Evolutionary conservation across 257 asterid genomes (phyloP).

Genomic region (Ehretia macrophylla): DNA sequence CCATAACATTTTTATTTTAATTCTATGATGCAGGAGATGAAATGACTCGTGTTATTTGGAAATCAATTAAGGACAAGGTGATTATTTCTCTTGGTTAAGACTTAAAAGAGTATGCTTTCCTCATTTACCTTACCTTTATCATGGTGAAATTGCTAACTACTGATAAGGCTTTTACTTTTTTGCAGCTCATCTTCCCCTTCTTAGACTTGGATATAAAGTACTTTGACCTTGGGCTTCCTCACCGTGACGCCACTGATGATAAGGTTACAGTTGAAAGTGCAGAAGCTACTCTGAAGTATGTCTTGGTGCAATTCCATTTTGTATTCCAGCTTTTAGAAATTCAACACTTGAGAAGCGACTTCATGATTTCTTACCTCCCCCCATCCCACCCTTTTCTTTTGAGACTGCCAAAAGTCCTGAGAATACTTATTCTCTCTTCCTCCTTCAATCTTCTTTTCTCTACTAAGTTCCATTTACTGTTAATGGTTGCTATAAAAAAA

Average conservation of each 20-base stretch:
- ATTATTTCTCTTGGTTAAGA: background rate
- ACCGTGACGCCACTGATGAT: slow-evolving; percentile 95
- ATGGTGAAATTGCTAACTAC: background rate
- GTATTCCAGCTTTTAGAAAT: no score
- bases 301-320: no score
- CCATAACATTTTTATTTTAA: no score
- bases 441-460: no score
- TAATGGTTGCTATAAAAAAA: no score
- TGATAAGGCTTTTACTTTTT: slow-evolving; percentile 8
- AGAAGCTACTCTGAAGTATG: slow-evolving; percentile 93
- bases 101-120: no score
- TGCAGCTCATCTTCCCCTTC: slow-evolving; percentile 86
- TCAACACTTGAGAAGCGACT: no score
- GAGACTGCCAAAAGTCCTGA: no score
- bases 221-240: slow-evolving; percentile 90
- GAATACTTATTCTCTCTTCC: no score
- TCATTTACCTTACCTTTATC: background rate
- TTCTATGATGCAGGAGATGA: slow-evolving; percentile 73
- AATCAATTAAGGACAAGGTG: slow-evolving; percentile 91
- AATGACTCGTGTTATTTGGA: slow-evolving; percentile 98
- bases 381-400: no score
- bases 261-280: slow-evolving; percentile 99
- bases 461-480: no score
- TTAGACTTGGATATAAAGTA: slow-evolving; percentile 95
- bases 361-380: no score